A percentile compares a stretch with the other conserved stretches of the same genome.
Evolutionary conservation across 176 grass and related monocot genomes (phyloP).

Genomic region (Triticum dicoccoides): DNA sequence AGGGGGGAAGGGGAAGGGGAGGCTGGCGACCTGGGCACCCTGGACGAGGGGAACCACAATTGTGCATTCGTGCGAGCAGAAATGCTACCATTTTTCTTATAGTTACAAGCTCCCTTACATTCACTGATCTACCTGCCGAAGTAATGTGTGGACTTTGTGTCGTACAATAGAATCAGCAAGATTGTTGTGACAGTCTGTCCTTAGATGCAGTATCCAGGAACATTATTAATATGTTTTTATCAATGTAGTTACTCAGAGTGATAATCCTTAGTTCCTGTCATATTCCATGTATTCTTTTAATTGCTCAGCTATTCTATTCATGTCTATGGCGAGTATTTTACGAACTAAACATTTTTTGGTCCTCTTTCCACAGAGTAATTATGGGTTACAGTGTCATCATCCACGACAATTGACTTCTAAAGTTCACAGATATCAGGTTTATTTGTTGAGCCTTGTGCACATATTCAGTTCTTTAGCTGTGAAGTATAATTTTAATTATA

Average conservation of each 20-base stretch:
- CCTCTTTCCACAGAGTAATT: constrained; percentile 52
- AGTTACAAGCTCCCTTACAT: not conserved
- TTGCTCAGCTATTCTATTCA: not conserved
- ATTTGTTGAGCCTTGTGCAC: constrained; percentile 8
- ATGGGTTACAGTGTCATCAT: constrained; percentile 64
- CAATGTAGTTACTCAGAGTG: not conserved
- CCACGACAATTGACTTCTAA: constrained; percentile 56
- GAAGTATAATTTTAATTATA: not conserved
- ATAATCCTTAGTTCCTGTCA: not conserved
- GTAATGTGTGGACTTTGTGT: not conserved
- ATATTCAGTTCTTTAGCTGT: constrained; percentile 2
- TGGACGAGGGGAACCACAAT: too few relatives aligned
- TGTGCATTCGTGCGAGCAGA: too few relatives aligned
- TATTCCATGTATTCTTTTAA: not conserved
- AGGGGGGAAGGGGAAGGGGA: too few relatives aligned
- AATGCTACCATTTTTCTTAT: too few relatives aligned
- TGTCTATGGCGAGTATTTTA: not conserved
- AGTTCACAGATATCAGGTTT: constrained; percentile 84
- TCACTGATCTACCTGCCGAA: not conserved
- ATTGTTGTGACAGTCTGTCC: not conserved
- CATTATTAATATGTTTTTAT: constrained; percentile 2
- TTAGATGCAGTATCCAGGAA: not conserved
- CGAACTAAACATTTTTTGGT: not conserved
- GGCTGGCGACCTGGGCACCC: too few relatives aligned
- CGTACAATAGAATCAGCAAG: not conserved